A percentile compares a stretch with the other conserved stretches of the same genome.
Conservation (phyloP, 306 rosid genomes). For the Albizia julibrissin region DNA sequence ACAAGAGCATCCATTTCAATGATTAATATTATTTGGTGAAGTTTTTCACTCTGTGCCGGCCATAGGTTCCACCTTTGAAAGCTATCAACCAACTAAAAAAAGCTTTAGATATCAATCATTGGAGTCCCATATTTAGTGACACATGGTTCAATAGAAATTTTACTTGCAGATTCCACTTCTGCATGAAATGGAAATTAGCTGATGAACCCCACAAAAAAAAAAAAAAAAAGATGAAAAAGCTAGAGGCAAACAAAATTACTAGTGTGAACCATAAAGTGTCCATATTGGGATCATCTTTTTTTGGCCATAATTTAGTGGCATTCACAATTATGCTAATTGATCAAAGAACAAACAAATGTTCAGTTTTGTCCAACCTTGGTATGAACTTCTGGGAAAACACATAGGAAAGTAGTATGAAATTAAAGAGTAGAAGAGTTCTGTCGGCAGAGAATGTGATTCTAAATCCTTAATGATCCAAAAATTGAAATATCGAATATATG, state of each 20-base stretch:
- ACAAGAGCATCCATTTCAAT: constrained; percentile 44
- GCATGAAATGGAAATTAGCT: constrained; percentile 35
- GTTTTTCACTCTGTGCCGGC: constrained; percentile 30
- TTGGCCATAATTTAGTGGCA: neutral
- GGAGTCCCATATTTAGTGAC: constrained; percentile 33
- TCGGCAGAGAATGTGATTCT: constrained; percentile 45
- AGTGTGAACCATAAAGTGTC: constrained; percentile 7
- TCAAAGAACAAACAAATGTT: neutral
- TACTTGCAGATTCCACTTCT: constrained; percentile 29
- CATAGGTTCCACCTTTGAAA: constrained; percentile 53
- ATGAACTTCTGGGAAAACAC: neutral
- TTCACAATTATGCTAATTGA: neutral
- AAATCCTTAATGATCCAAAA: neutral
- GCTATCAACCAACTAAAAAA: constrained; percentile 50
- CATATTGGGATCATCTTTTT: constrained; percentile 13
- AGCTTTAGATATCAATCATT: constrained; percentile 8
- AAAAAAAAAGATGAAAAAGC: neutral
- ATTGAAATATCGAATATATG: neutral
- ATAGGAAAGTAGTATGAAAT: neutral
- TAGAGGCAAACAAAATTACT: neutral
- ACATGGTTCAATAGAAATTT: constrained; percentile 26
- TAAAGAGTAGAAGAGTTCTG: constrained; percentile 28
- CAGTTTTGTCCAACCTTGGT: neutral
- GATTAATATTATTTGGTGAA: constrained; percentile 33
- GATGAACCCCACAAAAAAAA: neutral